phyloP scores from a whole-genome alignment of 331 rosid genomes.

The Prunus yedoensis region DNA sequence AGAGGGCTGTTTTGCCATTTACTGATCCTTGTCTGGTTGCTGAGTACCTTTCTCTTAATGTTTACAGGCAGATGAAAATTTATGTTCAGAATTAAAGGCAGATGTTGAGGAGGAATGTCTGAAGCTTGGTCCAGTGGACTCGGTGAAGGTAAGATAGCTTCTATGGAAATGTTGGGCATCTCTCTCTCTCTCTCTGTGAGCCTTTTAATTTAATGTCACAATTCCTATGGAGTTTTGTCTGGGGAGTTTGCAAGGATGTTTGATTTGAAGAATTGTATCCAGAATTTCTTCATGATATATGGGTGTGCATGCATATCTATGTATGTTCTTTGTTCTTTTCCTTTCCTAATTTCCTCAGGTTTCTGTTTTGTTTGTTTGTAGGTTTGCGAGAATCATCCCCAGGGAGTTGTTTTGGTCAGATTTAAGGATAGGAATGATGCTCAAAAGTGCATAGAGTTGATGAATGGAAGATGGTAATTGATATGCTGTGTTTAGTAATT shows the following conservation, averaged over 20 bases:
- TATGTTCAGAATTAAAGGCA: conserved; percentile 66
- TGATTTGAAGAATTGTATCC: background rate
- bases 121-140: conserved; percentile 83
- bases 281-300: background rate
- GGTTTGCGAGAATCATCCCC: conserved; percentile 96
- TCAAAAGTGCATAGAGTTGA: conserved; percentile 81
- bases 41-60: conserved; percentile 10
- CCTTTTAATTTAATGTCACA: background rate
- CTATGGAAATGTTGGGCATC: background rate
- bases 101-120: conserved; percentile 85
- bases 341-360: conserved; percentile 3
- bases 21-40: conserved; percentile 1
- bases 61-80: conserved; percentile 74
- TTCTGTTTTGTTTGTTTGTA: conserved; percentile 31
- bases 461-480: conserved; percentile 96
- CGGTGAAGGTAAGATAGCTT: conserved; percentile 59
- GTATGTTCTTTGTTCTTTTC: background rate
- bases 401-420: conserved; percentile 87
- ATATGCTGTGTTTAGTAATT: background rate
- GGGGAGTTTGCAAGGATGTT: background rate
- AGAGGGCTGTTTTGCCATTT: background rate
- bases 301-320: background rate
- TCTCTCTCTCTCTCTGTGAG: no score
- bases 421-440: conserved; percentile 94
- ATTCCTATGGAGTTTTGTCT: background rate